Conservation (phyloP, 73 alveolate species). For the Tetrahymena elliotti region DNA sequence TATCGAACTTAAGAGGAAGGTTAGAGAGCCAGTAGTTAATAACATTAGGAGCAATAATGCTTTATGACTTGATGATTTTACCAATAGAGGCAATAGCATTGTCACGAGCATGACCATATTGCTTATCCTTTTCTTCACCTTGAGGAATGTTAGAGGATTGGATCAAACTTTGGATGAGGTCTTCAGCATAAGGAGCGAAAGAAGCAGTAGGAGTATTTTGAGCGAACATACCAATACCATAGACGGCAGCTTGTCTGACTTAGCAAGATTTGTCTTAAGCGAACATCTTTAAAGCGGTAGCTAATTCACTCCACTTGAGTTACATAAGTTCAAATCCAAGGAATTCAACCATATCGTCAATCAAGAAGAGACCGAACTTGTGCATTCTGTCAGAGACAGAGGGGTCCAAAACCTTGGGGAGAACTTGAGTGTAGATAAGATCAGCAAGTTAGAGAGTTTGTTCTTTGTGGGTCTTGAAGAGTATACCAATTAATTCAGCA, state of each 20-base stretch:
- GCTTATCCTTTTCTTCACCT: slow-evolving; percentile 37
- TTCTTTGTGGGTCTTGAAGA: slow-evolving; percentile 75
- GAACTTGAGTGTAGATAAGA: slow-evolving; percentile 17
- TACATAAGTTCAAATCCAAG: slow-evolving; percentile 73
- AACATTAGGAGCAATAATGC: slow-evolving; percentile 5
- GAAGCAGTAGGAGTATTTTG: slow-evolving; percentile 33
- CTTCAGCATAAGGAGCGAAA: slow-evolving; percentile 26
- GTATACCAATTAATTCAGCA: slow-evolving; percentile 72
- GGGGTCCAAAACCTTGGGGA: slow-evolving; percentile 47
- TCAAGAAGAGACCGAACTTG: slow-evolving; percentile 85
- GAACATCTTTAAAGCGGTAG: slow-evolving; percentile 57
- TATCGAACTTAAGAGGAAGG: slow-evolving; percentile 61
- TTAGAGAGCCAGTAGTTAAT: slow-evolving; percentile 41
- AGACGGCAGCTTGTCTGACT: slow-evolving; percentile 92
- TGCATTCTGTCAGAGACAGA: slow-evolving; percentile 44
- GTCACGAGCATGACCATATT: slow-evolving; percentile 72
- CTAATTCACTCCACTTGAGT: slow-evolving; percentile 51
- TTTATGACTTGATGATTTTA: slow-evolving; percentile 53
- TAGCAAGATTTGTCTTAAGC: slow-evolving; percentile 59
- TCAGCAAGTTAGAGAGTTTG: slow-evolving; percentile 12
- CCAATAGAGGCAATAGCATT: slow-evolving; percentile 81
- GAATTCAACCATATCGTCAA: slow-evolving; percentile 94
- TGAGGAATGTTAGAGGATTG: slow-evolving; percentile 43
- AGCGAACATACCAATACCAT: slow-evolving; percentile 92
- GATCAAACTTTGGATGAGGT: slow-evolving; percentile 35